Conservation (phyloP, 177 flowering plant species). For the Vitis hybrid region DNA sequence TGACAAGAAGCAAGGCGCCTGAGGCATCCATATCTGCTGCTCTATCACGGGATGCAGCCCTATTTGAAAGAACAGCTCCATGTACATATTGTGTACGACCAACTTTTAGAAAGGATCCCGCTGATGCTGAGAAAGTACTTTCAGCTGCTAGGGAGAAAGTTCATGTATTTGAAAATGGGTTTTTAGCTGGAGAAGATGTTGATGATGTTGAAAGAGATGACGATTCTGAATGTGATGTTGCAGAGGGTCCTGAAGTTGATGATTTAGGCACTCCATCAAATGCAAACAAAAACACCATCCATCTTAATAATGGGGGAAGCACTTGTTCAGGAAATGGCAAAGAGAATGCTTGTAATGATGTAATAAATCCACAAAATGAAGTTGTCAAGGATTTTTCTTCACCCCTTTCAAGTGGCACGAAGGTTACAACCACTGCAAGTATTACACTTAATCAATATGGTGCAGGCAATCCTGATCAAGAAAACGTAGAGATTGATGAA, state of each 20-base stretch:
- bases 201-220: conserved; percentile 80
- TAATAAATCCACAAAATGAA: conserved; percentile 19
- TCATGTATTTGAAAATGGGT: conserved; percentile 63
- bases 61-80: conserved; percentile 97
- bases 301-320: conserved; percentile 23
- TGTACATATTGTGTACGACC: conserved; percentile 90
- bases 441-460: conserved; percentile 26
- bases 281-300: conserved; percentile 27
- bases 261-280: conserved; percentile 40
- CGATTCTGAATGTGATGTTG: conserved; percentile 59
- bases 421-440: conserved; percentile 26
- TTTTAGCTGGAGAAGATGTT: conserved; percentile 64
- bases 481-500: conserved; percentile 76
- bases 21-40: conserved; percentile 99
- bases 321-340: conserved; percentile 37
- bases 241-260: conserved; percentile 85
- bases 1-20: conserved; percentile 96
- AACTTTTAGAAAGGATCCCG: conserved; percentile 86
- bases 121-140: conserved; percentile 77
- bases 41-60: conserved; percentile 83
- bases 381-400: conserved; percentile 25
- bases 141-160: conserved; percentile 79
- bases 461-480: conserved; percentile 35
- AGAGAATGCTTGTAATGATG: conserved; percentile 25
- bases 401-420: conserved; percentile 27